A percentile compares a stretch with the other conserved stretches of the same genome.
Conservation (phyloP, 495 filamentous ascomycete species). For the Penicillium chermesinum region DNA sequence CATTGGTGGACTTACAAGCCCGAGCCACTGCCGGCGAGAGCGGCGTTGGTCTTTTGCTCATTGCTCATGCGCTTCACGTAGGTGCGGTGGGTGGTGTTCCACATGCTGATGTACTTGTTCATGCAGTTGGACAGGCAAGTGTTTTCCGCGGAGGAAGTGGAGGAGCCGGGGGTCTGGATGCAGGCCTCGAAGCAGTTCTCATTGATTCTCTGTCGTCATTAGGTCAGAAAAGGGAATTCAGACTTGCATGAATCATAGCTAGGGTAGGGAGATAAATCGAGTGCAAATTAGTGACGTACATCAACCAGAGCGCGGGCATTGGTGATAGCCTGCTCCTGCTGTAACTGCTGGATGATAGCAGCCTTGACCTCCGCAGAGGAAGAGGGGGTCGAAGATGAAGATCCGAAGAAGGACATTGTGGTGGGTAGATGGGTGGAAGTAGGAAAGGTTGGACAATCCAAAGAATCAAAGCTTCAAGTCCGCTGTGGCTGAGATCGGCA, state of each 20-base stretch:
- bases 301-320: constrained; percentile 73
- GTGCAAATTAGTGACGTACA: constrained; percentile 41
- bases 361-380: constrained; percentile 60
- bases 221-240: not conserved
- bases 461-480: not conserved
- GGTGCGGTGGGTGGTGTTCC: constrained; percentile 76
- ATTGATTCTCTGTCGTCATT: constrained; percentile 73
- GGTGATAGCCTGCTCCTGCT: constrained; percentile 64
- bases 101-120: constrained; percentile 94
- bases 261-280: not conserved
- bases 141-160: constrained; percentile 66
- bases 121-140: constrained; percentile 82
- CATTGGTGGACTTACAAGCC: constrained; percentile 12
- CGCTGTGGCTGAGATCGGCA: not conserved
- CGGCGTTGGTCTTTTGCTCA: constrained; percentile 41
- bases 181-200: constrained; percentile 95
- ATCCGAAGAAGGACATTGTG: constrained; percentile 43
- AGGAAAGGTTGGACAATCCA: not conserved
- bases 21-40: constrained; percentile 25
- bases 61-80: constrained; percentile 71
- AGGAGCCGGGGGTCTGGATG: constrained; percentile 75
- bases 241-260: too few species aligned
- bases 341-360: constrained; percentile 66
- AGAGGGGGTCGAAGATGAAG: constrained; percentile 25
- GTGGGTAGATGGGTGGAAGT: constrained; percentile 2